Evolutionary conservation across 2,329 filamentous ascomycete species (phyloP).

Genomic region (Didymellaceae sp.): DNA sequence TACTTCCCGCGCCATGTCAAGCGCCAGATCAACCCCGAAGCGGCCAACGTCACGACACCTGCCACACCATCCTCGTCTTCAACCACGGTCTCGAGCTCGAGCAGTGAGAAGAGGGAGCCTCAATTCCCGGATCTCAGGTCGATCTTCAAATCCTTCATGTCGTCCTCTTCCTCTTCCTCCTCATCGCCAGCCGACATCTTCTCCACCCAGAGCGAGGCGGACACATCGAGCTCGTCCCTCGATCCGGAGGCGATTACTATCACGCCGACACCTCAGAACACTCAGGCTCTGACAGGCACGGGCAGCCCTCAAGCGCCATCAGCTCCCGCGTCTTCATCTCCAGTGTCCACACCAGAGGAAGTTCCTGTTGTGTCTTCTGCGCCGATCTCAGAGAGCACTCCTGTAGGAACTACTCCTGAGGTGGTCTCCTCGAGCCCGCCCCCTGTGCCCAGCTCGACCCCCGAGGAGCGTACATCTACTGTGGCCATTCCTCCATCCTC

Average conservation of each 20-base stretch:
- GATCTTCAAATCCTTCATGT: slow-evolving; percentile 37
- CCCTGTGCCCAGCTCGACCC: background rate
- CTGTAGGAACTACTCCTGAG: slow-evolving; percentile 1
- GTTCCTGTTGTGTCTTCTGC: background rate
- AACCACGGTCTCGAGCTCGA: slow-evolving; percentile 23
- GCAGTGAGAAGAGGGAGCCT: slow-evolving; percentile 27
- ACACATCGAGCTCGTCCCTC: slow-evolving; percentile 22
- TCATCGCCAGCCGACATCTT: slow-evolving; percentile 19
- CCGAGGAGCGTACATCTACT: background rate
- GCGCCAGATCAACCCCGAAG: slow-evolving; percentile 46
- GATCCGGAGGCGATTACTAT: slow-evolving; percentile 19
- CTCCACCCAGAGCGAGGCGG: slow-evolving; percentile 20
- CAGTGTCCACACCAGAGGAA: background rate
- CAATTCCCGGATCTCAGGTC: slow-evolving; percentile 35
- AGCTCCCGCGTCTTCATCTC: background rate
- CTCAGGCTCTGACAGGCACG: slow-evolving; percentile 11
- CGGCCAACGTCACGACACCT: slow-evolving; percentile 42
- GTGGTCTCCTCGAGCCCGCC: background rate
- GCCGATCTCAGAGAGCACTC: background rate
- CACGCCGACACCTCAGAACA: slow-evolving; percentile 23
- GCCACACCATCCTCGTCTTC: slow-evolving; percentile 31
- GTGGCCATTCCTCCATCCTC: background rate
- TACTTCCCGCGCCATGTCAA: slow-evolving; percentile 58
- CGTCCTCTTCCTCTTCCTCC: slow-evolving; percentile 20
- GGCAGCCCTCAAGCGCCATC: slow-evolving; percentile 9